A percentile compares a stretch with the other conserved stretches of the same genome.
phyloP scores from a whole-genome alignment of 495 filamentous ascomycete genomes.

The Xylona heveae region DNA sequence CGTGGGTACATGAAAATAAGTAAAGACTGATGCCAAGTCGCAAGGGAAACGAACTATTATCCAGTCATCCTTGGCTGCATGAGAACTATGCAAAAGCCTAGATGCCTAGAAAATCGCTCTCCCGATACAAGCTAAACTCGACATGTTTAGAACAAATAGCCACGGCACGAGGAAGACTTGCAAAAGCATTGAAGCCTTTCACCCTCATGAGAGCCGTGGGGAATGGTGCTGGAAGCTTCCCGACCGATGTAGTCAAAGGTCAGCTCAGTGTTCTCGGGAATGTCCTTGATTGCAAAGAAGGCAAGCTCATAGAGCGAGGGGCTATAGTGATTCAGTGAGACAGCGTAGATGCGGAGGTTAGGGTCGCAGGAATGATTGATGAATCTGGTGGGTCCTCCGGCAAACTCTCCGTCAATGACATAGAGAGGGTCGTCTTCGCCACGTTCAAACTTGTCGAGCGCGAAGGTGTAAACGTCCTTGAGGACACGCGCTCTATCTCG shows the following conservation, averaged over 20 bases:
- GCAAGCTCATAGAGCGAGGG: slow-evolving; percentile 65
- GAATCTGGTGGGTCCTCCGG: slow-evolving; percentile 35
- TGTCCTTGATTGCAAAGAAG: slow-evolving; percentile 56
- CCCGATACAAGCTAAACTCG: too few relatives aligned
- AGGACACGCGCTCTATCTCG: slow-evolving; percentile 32
- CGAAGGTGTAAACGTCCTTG: slow-evolving; percentile 60
- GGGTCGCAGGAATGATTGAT: slow-evolving; percentile 51
- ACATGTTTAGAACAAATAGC: too few relatives aligned
- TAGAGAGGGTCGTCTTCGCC: slow-evolving; percentile 23
- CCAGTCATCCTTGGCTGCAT: too few relatives aligned
- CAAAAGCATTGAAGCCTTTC: too few relatives aligned
- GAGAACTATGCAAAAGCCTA: too few relatives aligned
- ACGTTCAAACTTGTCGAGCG: slow-evolving; percentile 71
- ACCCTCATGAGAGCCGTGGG: too few relatives aligned
- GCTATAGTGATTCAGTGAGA: slow-evolving; percentile 58
- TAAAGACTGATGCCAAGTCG: too few relatives aligned
- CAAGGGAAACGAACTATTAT: too few relatives aligned
- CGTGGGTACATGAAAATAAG: too few relatives aligned
- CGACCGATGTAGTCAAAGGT: slow-evolving; percentile 12
- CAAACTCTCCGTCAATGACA: slow-evolving; percentile 35
- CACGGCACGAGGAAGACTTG: too few relatives aligned
- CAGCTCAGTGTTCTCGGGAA: slow-evolving; percentile 17
- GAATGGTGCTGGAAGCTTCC: too few relatives aligned
- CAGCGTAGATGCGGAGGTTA: slow-evolving; percentile 63
- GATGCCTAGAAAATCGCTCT: too few relatives aligned